Conservation (phyloP, 306 rosid species). For the Prunus davidiana region DNA sequence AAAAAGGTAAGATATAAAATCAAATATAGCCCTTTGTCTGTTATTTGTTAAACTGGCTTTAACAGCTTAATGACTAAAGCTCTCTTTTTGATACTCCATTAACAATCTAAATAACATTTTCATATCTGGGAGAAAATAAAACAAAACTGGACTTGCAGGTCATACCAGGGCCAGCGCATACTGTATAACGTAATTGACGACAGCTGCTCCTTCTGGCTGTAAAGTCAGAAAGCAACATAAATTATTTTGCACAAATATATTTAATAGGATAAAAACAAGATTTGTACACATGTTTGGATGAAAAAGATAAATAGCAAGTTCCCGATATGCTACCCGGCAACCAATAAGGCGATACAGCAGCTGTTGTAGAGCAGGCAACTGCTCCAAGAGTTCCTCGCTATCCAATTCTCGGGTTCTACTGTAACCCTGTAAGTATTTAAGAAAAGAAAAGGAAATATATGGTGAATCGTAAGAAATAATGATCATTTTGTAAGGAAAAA, state of each 20-base stretch:
- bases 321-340: conserved; percentile 59
- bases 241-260: not conserved
- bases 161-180: conserved; percentile 97
- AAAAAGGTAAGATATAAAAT: conserved; percentile 17
- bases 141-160: conserved; percentile 7
- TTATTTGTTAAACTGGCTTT: not conserved
- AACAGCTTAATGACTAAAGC: not conserved
- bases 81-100: not conserved
- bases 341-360: conserved; percentile 87
- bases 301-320: not conserved
- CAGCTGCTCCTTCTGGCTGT: conserved; percentile 99
- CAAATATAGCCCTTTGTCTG: not conserved
- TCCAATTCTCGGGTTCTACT: conserved; percentile 95
- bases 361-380: conserved; percentile 94
- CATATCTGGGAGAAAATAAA: not conserved
- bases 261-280: not conserved
- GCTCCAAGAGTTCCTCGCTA: conserved; percentile 89
- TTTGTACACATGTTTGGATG: not conserved
- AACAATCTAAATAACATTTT: not conserved
- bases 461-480: not conserved
- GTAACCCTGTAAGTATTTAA: conserved; percentile 64
- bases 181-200: conserved; percentile 84
- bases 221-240: conserved; percentile 33
- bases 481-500: not conserved
- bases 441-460: not conserved